Evolutionary conservation across 495 filamentous ascomycete species (phyloP), one percentile per base, ranked within the genome.

Genomic region (Evernia prunastri): DNA sequence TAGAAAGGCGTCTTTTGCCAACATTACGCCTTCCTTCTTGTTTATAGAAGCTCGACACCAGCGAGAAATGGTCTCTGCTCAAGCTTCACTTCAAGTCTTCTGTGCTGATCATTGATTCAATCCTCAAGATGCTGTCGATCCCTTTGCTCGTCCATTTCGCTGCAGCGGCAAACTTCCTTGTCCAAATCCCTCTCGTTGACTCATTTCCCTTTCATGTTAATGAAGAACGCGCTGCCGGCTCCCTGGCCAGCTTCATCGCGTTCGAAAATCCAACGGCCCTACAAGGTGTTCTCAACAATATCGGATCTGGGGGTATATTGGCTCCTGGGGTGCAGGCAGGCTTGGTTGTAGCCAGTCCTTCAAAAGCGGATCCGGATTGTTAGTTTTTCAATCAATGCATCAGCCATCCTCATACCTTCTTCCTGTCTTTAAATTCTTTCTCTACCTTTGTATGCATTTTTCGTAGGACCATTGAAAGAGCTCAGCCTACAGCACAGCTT

Each of bases 241-340:
- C 66, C 23, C 35, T 78, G 13, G 78, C 82, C 61, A 72, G 72
- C 17, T 89, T 83, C 75, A 81, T 90, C 66, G 61, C 77, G 39
- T 75, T 70, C 11, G 80, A 89, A 67, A 79, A 74, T 11, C 75
- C 82, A 17, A 74, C 78, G 65, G 77, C 84, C 10, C 75, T 82
- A 20, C 73, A 82, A 66, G 79, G 81, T 27, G 70, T 83, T 8
- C 73, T 87, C n/a, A 77, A 81, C 66, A 87, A 87, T 66, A 81
- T 85, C 63, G 83, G 84, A 0, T 73, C 82, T 23, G 63, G 78
- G 69, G 84, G 83, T 8, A 64, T 70, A 17, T 70, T 72, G 47
- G 78, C 75, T 29, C 54, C 69, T 13, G 82, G 79, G 4, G 81
- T 78, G n/a, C 71, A 71, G 37, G 53, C 79, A 3, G 84, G 82